Evolutionary conservation across 352 stramenopile species (phyloP), one percentile per base, ranked within the genome.

Genomic region (Phytophthora melonis): DNA sequence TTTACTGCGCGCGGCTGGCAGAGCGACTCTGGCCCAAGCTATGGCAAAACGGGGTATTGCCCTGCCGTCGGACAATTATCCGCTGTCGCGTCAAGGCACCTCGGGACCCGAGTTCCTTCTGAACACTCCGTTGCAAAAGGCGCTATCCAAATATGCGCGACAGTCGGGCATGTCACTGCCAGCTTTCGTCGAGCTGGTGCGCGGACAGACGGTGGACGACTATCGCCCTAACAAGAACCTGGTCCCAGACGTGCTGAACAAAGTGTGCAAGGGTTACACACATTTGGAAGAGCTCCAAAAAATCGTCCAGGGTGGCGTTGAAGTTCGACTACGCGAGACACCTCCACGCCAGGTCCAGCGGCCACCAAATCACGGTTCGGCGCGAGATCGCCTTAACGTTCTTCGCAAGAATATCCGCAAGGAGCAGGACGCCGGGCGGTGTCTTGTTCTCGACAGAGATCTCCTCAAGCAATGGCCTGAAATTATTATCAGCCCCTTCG

Each of bases 381-480:
- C 58, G 3, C 19, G 18, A 18, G 58, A 73, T 10, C 41, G 63
- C 0, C 19, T 76, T 32, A 70, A 68, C 27, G 32, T 70, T 0
- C 58, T 78, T 25, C 56, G 72, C 32, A 72, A 75, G 39, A 75
- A 79, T 27, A 68, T 75, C 11, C 23, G 72, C 0, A 73, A 68
- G 11, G 57, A 76, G 36, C 68, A 79, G 58, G 56, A 73, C 36
- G 45, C 58, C 0, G 3, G 56, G 0, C 53, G 67, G 1, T 75
- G 58, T 30, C 13, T 79, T 5, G 72, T 79, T 1, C 30, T 79
- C 3, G 67, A 76, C n/a, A 32, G 3, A 10, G 50, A 76, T 34
- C 62, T 79, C 9, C 54, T 79, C 7, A 7, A 66, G 43, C 59
- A 62, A 30, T 77, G 57, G 30, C 66, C 54, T 3, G 71, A 71